phyloP scores from a whole-genome alignment of 768 basidiomycete species.

The Pholiota microspora region DNA sequence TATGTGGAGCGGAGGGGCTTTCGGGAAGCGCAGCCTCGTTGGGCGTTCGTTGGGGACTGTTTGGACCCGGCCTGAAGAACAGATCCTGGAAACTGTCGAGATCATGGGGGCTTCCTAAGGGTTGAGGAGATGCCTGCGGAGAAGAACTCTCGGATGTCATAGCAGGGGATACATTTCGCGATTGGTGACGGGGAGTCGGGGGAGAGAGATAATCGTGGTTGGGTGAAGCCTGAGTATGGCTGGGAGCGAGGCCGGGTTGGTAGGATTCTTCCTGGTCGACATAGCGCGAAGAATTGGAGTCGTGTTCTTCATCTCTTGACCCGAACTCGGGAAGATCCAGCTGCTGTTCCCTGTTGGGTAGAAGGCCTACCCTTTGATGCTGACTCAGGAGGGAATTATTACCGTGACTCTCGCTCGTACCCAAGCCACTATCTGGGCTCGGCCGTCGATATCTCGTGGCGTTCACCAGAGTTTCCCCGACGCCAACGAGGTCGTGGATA shows the following conservation, averaged over 20 bases:
- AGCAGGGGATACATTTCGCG: constrained; percentile 9
- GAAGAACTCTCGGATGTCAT: constrained; percentile 27
- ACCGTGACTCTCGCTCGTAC: constrained; percentile 41
- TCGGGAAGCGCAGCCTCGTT: constrained; percentile 22
- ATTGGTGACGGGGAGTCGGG: constrained; percentile 5
- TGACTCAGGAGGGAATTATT: background rate
- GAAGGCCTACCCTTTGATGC: background rate
- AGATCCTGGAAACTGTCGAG: constrained; percentile 74
- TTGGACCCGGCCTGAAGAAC: constrained; percentile 55
- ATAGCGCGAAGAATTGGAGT: background rate
- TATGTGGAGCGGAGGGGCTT: constrained; percentile 25
- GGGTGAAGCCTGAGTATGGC: constrained; percentile 9
- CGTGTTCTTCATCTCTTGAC: background rate
- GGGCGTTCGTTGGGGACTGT: constrained; percentile 14
- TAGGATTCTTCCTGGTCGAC: background rate
- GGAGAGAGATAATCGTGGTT: constrained; percentile 3
- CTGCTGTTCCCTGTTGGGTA: background rate
- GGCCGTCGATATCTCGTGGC: constrained; percentile 14
- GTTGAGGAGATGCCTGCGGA: constrained; percentile 47
- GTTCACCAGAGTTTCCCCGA: constrained; percentile 64
- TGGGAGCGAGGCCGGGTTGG: background rate
- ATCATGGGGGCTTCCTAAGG: constrained; percentile 59
- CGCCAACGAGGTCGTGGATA: constrained; percentile 52
- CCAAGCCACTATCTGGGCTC: constrained; percentile 44
- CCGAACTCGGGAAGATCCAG: background rate